Evolutionary conservation across 1,284 basidiomycete genomes (phyloP).

Genomic region (Fistulinella cinereoalba): DNA sequence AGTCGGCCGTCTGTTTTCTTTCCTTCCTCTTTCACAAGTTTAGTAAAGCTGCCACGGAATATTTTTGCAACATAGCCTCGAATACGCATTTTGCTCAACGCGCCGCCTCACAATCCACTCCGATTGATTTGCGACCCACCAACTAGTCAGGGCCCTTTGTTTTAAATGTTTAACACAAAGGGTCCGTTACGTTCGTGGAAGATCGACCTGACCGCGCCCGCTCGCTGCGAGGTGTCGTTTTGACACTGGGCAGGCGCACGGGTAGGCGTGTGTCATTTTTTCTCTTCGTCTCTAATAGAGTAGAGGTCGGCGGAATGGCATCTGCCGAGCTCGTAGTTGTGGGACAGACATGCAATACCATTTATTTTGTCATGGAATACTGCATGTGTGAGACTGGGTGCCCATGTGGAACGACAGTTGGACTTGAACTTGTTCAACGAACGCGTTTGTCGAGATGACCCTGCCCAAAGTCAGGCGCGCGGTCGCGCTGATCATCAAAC

Average conservation of each 20-base stretch:
- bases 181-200: slow-evolving; percentile 62
- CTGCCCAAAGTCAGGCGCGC: slow-evolving; percentile 14
- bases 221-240: slow-evolving; percentile 46
- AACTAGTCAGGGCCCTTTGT: slow-evolving; percentile 53
- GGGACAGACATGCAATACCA: slow-evolving; percentile 54
- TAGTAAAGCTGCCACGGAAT: too few relatives aligned
- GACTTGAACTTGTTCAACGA: too few relatives aligned
- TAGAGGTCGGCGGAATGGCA: slow-evolving; percentile 42
- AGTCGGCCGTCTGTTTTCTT: neutral
- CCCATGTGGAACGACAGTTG: neutral
- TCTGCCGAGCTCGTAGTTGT: slow-evolving; percentile 53
- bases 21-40: neutral
- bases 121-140: slow-evolving; percentile 44
- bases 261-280: slow-evolving; percentile 32
- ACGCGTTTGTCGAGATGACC: slow-evolving; percentile 11
- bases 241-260: slow-evolving; percentile 43
- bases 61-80: too few relatives aligned
- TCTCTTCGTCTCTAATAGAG: slow-evolving; percentile 49
- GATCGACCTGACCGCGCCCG: slow-evolving; percentile 34
- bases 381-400: neutral
- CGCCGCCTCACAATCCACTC: too few relatives aligned
- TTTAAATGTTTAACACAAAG: slow-evolving; percentile 31
- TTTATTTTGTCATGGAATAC: slow-evolving; percentile 11
- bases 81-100: too few relatives aligned
- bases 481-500: slow-evolving; percentile 27